phyloP scores from a whole-genome alignment of 768 basidiomycete species.

The Gloeophyllum trabeum region DNA sequence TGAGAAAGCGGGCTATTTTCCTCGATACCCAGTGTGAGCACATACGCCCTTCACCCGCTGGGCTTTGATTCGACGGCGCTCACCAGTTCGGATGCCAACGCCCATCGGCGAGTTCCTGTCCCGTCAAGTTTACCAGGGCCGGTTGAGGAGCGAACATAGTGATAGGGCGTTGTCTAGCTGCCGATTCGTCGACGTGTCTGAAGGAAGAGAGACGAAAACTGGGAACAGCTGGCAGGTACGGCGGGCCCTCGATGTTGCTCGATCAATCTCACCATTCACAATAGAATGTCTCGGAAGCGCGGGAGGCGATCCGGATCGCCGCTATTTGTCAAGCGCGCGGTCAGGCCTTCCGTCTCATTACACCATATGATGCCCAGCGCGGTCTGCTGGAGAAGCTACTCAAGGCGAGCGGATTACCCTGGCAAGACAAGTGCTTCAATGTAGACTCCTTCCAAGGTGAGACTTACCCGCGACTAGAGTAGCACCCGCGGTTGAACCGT shows the following conservation, averaged over 20 bases:
- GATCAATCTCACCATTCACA: not conserved
- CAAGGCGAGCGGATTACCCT: slow-evolving; percentile 11
- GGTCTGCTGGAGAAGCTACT: slow-evolving; percentile 14
- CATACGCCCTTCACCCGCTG: not conserved
- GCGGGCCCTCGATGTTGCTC: not conserved
- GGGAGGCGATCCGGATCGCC: slow-evolving; percentile 13
- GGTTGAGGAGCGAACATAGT: slow-evolving; percentile 9
- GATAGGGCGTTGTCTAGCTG: slow-evolving; percentile 11
- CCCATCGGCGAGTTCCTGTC: slow-evolving; percentile 14
- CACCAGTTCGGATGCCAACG: slow-evolving; percentile 14
- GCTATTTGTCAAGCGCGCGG: slow-evolving; percentile 6
- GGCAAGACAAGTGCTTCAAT: slow-evolving; percentile 15
- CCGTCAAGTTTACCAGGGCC: slow-evolving; percentile 9
- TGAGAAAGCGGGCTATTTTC: slow-evolving; percentile 8
- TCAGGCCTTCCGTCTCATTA: slow-evolving; percentile 18
- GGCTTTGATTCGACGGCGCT: not conserved
- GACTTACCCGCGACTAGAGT: not conserved
- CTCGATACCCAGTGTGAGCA: slow-evolving; percentile 15
- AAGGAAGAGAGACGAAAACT: slow-evolving; percentile 16
- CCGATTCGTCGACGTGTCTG: slow-evolving; percentile 25
- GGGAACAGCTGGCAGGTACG: slow-evolving; percentile 25
- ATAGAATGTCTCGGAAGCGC: slow-evolving; percentile 18
- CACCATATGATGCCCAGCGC: slow-evolving; percentile 24
- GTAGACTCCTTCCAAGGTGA: slow-evolving; percentile 25
- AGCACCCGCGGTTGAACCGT: not conserved